Percentiles rank a stretch among this genome's conserved stretches.
These are phyloP conservation scores for Coemansia sp. DNA, from an alignment of 192 early-diverging fungal species.

Conservation along the genomic window DNA sequence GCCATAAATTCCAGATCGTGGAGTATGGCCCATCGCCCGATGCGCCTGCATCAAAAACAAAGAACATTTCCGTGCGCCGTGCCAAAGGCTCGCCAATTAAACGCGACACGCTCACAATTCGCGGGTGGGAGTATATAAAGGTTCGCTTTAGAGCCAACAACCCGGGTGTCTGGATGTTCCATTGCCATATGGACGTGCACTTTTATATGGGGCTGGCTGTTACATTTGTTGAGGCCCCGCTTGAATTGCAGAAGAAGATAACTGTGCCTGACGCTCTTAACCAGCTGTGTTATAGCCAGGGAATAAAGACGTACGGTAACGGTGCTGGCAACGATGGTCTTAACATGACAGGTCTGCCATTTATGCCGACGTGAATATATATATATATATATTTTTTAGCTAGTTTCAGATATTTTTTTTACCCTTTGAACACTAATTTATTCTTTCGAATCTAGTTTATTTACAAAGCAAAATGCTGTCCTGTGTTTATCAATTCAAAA, in stretches of 20 bases:
- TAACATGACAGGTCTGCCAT: conserved; percentile 9
- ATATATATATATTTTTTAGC: no score
- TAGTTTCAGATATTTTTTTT: no score
- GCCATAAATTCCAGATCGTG: conserved; percentile 76
- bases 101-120: conserved; percentile 71
- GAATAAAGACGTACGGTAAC: conserved; percentile 63
- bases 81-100: conserved; percentile 60
- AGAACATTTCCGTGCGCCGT: conserved; percentile 34
- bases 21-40: conserved; percentile 44
- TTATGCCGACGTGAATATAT: not conserved
- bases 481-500: no score
- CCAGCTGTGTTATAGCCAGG: conserved; percentile 62
- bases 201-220: conserved; percentile 69
- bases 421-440: no score
- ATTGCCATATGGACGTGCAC: conserved; percentile 68
- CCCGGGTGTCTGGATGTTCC: conserved; percentile 80
- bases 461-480: no score
- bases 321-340: conserved; percentile 70
- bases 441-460: no score
- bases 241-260: conserved; percentile 53
- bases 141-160: conserved; percentile 76
- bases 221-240: conserved; percentile 69
- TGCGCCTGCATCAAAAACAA: not conserved
- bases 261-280: conserved; percentile 54
- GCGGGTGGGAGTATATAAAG: conserved; percentile 57